These are phyloP conservation scores for Pleurotus platypus DNA, from an alignment of 768 basidiomycete species.

Conservation along the genomic window DNA sequence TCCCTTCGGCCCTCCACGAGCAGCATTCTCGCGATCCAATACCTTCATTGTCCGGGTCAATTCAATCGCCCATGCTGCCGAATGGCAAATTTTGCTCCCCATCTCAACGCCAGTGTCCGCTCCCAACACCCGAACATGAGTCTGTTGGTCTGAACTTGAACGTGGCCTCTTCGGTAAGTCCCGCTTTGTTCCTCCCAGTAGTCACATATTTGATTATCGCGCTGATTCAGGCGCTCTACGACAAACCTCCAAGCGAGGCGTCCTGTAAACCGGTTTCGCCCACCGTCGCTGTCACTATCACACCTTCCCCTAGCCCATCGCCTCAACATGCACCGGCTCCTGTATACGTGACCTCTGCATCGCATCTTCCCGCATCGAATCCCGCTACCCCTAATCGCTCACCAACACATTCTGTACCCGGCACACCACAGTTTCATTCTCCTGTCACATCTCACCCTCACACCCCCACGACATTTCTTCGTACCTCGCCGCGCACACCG, in stretches of 20 bases:
- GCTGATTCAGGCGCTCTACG: no score
- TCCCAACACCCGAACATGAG: constrained; percentile 4
- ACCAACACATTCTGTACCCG: not conserved
- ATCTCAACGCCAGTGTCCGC: not conserved
- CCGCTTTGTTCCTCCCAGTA: not conserved
- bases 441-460: not conserved
- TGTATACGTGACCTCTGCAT: not conserved
- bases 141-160: constrained; percentile 2
- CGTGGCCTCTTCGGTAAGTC: not conserved
- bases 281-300: not conserved
- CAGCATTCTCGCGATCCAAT: not conserved
- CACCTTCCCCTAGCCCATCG: not conserved
- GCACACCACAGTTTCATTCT: not conserved
- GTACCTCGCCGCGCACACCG: not conserved
- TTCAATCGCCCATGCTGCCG: not conserved
- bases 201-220: not conserved
- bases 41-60: not conserved
- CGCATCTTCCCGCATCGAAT: not conserved
- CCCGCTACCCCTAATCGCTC: constrained; percentile 1
- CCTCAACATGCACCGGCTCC: not conserved
- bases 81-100: not conserved
- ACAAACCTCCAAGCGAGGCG: no score
- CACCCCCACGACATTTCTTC: not conserved
- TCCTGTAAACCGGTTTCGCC: not conserved
- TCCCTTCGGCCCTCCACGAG: not conserved